Percentiles rank a stretch among this genome's conserved stretches.
Evolutionary conservation across 371 early-diverging fungal species (phyloP).

Genomic region (Syncephalastrum contaminatum): DNA sequence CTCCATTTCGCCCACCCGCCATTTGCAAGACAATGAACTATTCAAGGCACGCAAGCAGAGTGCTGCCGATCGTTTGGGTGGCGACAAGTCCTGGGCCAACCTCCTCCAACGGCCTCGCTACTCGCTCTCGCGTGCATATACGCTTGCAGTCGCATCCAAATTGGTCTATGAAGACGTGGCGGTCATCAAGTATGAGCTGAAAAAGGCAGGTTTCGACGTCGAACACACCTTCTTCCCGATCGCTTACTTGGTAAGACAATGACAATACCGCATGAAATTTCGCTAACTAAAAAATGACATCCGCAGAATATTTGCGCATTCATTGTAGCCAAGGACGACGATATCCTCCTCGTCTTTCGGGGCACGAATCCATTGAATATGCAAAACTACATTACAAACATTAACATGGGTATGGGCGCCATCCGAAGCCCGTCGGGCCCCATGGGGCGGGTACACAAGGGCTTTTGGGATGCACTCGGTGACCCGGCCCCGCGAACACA

Average conservation of each 20-base stretch:
- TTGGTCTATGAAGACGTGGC: conserved; percentile 57
- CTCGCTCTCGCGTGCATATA: conserved; percentile 51
- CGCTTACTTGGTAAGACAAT: conserved; percentile 45
- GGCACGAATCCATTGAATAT: conserved; percentile 63
- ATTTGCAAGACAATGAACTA: conserved; percentile 8
- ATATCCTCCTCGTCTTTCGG: conserved; percentile 54
- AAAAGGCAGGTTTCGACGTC: conserved; percentile 51
- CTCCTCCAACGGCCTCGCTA: conserved; percentile 28
- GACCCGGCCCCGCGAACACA: conserved; percentile 14
- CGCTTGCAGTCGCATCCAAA: conserved; percentile 51
- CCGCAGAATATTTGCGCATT: conserved; percentile 54
- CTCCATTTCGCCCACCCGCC: conserved; percentile 7
- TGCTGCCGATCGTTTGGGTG: conserved; percentile 2
- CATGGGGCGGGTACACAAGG: conserved; percentile 53
- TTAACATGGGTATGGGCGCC: conserved; percentile 38
- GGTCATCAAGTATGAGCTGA: conserved; percentile 53
- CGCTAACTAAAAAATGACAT: background rate
- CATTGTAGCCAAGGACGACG: conserved; percentile 51
- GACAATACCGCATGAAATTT: background rate
- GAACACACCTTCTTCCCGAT: conserved; percentile 48
- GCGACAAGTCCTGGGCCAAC: background rate
- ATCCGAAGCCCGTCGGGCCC: conserved; percentile 21
- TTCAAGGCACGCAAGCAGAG: conserved; percentile 1
- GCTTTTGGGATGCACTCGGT: conserved; percentile 58
- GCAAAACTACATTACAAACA: conserved; percentile 56